A percentile compares a stretch with the other conserved stretches of the same genome.
Conservation (phyloP, 108 stramenopile species). For the Nitzschia palea region DNA sequence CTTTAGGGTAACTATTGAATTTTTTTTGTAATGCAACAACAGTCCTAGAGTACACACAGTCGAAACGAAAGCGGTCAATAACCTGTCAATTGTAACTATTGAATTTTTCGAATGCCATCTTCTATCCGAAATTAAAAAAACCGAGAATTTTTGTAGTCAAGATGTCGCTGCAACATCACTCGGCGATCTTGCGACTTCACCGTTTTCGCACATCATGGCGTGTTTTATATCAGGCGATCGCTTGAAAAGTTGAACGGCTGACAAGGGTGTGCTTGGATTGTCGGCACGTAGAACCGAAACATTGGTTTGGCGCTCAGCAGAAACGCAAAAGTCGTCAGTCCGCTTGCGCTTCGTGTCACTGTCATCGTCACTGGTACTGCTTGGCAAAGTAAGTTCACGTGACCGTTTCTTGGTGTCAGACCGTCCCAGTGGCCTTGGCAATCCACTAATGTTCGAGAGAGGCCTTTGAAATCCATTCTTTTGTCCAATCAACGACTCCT, state of each 20-base stretch:
- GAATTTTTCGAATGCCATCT: no score
- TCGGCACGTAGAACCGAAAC: neutral
- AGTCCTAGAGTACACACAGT: no score
- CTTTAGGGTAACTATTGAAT: no score
- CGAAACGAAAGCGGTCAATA: no score
- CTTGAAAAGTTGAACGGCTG: neutral
- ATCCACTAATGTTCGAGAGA: neutral
- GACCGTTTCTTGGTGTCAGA: neutral
- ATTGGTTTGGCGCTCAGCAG: neutral
- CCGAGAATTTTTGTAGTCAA: no score
- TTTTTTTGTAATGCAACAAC: no score
- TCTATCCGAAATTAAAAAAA: no score
- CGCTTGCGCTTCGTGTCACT: neutral
- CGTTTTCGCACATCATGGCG: neutral
- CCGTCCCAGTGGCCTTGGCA: neutral
- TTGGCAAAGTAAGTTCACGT: no score
- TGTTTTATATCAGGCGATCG: neutral
- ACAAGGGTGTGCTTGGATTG: neutral
- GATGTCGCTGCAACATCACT: neutral
- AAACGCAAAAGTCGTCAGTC: neutral
- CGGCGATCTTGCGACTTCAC: neutral
- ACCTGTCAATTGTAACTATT: no score
- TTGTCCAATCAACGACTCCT: no score
- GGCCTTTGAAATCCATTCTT: neutral
- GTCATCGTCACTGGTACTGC: neutral